These are phyloP conservation scores for Monosporascus sp. DNA, from an alignment of 2,329 filamentous ascomycete species.

Conservation along the genomic window DNA sequence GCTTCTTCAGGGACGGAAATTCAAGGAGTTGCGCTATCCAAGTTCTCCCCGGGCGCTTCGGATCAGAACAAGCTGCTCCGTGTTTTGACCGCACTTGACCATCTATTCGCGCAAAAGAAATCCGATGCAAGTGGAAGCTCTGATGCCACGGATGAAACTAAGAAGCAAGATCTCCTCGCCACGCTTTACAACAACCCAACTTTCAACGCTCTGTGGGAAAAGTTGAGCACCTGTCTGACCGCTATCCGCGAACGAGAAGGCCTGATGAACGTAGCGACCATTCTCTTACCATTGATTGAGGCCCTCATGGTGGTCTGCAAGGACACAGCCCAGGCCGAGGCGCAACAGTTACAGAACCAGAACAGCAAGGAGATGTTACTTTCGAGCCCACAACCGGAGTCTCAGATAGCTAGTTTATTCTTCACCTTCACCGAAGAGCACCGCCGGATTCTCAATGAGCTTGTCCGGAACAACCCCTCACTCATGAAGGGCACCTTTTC, in stretches of 20 bases:
- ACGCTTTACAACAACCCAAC: constrained; percentile 86
- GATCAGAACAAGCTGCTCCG: constrained; percentile 95
- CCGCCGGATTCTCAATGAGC: constrained; percentile 93
- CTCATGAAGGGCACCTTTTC: constrained; percentile 98
- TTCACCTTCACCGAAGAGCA: constrained; percentile 98
- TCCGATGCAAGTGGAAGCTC: constrained; percentile 38
- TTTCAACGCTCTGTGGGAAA: constrained; percentile 87
- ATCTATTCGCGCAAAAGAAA: constrained; percentile 80
- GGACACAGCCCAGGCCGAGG: constrained; percentile 79
- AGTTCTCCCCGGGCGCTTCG: constrained; percentile 92
- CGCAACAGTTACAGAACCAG: constrained; percentile 41
- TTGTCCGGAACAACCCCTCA: constrained; percentile 94
- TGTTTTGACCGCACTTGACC: constrained; percentile 88
- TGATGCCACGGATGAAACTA: constrained; percentile 47
- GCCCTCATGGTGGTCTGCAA: constrained; percentile 99
- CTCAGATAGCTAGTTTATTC: constrained; percentile 82
- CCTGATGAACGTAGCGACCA: constrained; percentile 95
- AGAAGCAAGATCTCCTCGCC: constrained; percentile 80
- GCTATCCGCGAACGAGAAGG: constrained; percentile 88
- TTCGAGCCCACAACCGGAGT: constrained; percentile 72
- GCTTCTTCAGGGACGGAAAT: constrained; percentile 90
- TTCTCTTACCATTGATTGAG: constrained; percentile 89
- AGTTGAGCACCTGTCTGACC: constrained; percentile 80
- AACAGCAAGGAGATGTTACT: constrained; percentile 62
- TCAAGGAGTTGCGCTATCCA: constrained; percentile 86